These are phyloP conservation scores for Pulveroboletus frians DNA, from an alignment of 768 basidiomycete species.

Conservation along the genomic window DNA sequence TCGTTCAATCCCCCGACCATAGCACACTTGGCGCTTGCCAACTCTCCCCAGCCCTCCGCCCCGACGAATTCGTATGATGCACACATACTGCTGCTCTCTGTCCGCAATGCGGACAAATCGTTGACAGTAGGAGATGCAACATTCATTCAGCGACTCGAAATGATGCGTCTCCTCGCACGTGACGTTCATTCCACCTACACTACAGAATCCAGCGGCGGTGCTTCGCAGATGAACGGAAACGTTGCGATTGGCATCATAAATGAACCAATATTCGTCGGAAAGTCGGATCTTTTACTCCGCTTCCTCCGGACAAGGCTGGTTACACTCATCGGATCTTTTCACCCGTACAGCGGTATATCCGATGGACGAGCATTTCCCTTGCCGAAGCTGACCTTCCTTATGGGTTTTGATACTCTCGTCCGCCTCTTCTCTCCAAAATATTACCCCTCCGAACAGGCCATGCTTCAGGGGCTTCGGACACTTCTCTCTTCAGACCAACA, in stretches of 20 bases:
- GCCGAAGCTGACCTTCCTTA: conserved; percentile 59
- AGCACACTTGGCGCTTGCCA: conserved; percentile 77
- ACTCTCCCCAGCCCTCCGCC: conserved; percentile 24
- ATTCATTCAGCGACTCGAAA: conserved; percentile 73
- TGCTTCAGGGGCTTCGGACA: conserved; percentile 48
- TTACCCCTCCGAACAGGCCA: conserved; percentile 50
- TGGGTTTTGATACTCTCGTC: conserved; percentile 82
- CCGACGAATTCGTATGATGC: conserved; percentile 51
- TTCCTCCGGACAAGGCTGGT: conserved; percentile 38
- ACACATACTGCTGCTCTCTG: conserved; percentile 72
- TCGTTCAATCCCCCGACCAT: conserved; percentile 91
- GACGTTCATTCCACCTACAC: conserved; percentile 30
- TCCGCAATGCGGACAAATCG: conserved; percentile 82
- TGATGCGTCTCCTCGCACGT: conserved; percentile 71
- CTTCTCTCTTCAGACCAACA: conserved; percentile 59
- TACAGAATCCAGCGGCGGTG: neutral
- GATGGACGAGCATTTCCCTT: conserved; percentile 13
- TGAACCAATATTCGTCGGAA: conserved; percentile 86
- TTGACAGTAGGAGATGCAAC: conserved; percentile 68
- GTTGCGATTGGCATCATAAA: conserved; percentile 78
- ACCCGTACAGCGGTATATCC: neutral
- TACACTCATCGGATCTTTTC: neutral
- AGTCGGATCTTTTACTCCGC: conserved; percentile 54
- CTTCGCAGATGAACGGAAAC: conserved; percentile 30
- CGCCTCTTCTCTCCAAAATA: conserved; percentile 74